A percentile compares a stretch with the other conserved stretches of the same genome.
Conservation (phyloP, 1,139 yeast genomes). For the Yamadazyma songkhlaensis region DNA sequence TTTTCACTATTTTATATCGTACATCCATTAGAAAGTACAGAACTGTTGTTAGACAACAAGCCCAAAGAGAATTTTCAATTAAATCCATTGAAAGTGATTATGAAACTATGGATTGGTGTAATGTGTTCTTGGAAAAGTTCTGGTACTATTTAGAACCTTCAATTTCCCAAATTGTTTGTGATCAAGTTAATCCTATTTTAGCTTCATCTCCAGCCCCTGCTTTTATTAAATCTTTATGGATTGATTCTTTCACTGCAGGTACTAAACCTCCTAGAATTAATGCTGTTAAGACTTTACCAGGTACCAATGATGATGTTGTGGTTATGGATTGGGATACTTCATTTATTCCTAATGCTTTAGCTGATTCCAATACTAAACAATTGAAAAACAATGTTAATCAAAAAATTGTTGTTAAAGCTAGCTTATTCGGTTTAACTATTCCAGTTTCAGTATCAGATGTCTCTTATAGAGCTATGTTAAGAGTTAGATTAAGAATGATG, state of each 20-base stretch:
- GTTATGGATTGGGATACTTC: conserved; percentile 96
- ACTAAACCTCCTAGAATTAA: conserved; percentile 94
- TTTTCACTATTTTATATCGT: conserved; percentile 68
- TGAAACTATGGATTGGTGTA: conserved; percentile 95
- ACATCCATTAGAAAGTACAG: conserved; percentile 82
- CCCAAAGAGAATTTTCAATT: conserved; percentile 82
- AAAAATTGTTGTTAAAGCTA: conserved; percentile 65
- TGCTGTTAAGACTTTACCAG: conserved; percentile 79
- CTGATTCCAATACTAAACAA: conserved; percentile 83
- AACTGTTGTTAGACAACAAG: conserved; percentile 66
- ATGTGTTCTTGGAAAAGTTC: conserved; percentile 80
- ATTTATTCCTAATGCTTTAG: conserved; percentile 84
- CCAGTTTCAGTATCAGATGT: conserved; percentile 64
- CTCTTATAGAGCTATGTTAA: conserved; percentile 62
- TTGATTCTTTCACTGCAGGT: conserved; percentile 87
- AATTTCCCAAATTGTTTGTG: conserved; percentile 81
- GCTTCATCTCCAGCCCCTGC: conserved; percentile 80
- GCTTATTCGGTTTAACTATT: conserved; percentile 62
- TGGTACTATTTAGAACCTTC: conserved; percentile 92
- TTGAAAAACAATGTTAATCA: conserved; percentile 81
- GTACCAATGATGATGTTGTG: conserved; percentile 85
- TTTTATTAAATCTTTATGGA: conserved; percentile 76
- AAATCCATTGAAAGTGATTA: conserved; percentile 80
- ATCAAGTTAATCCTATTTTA: conserved; percentile 77
- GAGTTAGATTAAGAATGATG: conserved; percentile 88